These are phyloP conservation scores for Colletotrichum sp. DNA, from an alignment of 2,329 filamentous ascomycete species.

Conservation along the genomic window DNA sequence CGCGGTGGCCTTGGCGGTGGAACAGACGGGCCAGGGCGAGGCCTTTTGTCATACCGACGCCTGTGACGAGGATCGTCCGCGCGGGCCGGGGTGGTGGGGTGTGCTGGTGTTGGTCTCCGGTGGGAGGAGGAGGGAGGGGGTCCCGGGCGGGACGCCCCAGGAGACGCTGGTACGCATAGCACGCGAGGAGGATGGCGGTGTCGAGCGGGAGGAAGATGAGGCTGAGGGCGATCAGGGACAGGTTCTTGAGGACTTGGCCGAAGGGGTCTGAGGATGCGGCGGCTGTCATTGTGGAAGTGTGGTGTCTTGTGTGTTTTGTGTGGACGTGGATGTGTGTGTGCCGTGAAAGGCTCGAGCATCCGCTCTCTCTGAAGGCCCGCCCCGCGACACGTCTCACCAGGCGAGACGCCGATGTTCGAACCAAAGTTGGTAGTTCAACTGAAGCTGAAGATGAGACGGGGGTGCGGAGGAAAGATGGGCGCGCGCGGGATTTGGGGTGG, in stretches of 20 bases:
- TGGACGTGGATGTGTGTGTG: not conserved
- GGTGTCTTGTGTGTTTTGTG: not conserved
- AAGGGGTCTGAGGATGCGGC: not conserved
- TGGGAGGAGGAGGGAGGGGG: not conserved
- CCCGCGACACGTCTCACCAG: not conserved
- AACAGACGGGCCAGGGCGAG: constrained; percentile 70
- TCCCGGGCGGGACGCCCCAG: not conserved
- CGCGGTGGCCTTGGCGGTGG: constrained; percentile 67
- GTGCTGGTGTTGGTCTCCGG: not conserved
- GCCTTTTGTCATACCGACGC: constrained; percentile 75
- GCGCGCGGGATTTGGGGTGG: not conserved
- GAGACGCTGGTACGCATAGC: constrained; percentile 1
- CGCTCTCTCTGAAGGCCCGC: not conserved
- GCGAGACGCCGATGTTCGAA: not conserved
- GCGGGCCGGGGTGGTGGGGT: not conserved
- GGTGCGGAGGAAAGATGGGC: not conserved
- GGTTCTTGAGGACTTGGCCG: constrained; percentile 13
- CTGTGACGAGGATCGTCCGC: constrained; percentile 68
- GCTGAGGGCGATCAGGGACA: constrained; percentile 13
- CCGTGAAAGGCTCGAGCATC: not conserved
- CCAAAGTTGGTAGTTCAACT: not conserved
- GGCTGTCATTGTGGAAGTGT: constrained; percentile 2
- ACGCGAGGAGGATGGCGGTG: not conserved
- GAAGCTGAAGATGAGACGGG: constrained; percentile 16
- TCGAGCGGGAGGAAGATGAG: constrained; percentile 9